Percentiles rank a stretch among this genome's conserved stretches.
phyloP scores from a whole-genome alignment of 164 flowering plant species.

The Macadamia integrifolia region DNA sequence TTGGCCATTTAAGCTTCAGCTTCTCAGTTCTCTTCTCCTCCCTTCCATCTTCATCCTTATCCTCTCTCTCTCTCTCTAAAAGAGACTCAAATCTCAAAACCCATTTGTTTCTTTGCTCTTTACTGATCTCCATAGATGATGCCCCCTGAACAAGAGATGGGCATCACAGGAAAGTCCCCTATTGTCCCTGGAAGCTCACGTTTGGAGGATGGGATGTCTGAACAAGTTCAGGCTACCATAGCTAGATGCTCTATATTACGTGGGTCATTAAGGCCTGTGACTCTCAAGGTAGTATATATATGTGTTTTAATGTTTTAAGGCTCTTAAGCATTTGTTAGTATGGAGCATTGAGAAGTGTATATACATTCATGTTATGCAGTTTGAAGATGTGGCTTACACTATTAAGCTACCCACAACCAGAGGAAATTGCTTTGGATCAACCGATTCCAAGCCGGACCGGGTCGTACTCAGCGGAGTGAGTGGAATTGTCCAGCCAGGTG shows the following conservation, averaged over 20 bases:
- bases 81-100: neutral
- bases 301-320: too few species aligned
- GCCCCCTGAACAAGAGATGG: constrained; percentile 52
- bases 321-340: too few species aligned
- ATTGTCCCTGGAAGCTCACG: constrained; percentile 12
- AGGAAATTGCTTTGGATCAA: constrained; percentile 19
- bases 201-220: constrained; percentile 18
- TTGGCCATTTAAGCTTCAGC: neutral
- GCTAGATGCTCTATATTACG: constrained; percentile 27
- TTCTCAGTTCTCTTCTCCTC: neutral
- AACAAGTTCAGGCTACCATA: constrained; percentile 9
- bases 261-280: constrained; percentile 39
- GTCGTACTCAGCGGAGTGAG: constrained; percentile 54
- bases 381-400: constrained; percentile 62
- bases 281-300: constrained; percentile 41
- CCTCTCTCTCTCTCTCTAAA: neutral
- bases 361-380: constrained; percentile 33
- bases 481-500: constrained; percentile 74
- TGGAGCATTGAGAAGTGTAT: neutral
- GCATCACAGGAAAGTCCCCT: constrained; percentile 2
- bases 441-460: constrained; percentile 36
- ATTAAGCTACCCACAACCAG: constrained; percentile 19
- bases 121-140: constrained; percentile 29
- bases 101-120: neutral
- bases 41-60: neutral